Evolutionary conservation across 768 basidiomycete genomes (phyloP).

Genomic region (Suillus americanus): DNA sequence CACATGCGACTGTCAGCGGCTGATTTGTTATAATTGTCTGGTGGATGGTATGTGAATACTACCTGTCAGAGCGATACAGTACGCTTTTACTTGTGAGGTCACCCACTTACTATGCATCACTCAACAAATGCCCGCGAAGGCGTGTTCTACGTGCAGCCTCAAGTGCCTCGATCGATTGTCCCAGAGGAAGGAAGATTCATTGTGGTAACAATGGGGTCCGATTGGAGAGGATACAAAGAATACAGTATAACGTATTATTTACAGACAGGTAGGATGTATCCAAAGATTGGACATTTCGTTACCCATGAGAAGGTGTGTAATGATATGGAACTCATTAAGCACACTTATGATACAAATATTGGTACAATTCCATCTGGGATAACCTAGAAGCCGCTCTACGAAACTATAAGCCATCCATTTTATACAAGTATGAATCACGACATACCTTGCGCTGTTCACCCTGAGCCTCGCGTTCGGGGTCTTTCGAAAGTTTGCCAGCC

Average conservation of each 20-base stretch:
- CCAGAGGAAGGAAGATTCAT: not conserved
- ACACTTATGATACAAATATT: not conserved
- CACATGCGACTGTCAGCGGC: too few relatives aligned
- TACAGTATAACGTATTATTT: not conserved
- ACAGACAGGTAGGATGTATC: not conserved
- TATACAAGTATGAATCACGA: not conserved
- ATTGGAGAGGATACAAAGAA: not conserved
- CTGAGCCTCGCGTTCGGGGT: constrained; percentile 1
- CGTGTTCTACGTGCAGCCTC: not conserved
- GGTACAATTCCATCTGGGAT: not conserved
- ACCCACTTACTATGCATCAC: not conserved
- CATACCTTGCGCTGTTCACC: constrained; percentile 11
- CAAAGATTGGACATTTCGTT: not conserved
- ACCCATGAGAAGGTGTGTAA: not conserved
- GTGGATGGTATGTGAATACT: too few relatives aligned
- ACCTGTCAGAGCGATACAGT: too few relatives aligned
- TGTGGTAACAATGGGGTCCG: not conserved
- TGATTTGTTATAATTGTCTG: too few relatives aligned
- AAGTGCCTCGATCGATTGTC: not conserved
- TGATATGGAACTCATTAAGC: not conserved
- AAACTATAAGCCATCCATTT: not conserved
- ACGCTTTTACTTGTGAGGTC: not conserved
- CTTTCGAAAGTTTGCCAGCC: constrained; percentile 6
- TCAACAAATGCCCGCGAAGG: not conserved
- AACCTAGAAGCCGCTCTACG: not conserved